Base-by-base conservation (phyloP, 805 yeast genomes). In the Ogataea zsoltii region DNA sequence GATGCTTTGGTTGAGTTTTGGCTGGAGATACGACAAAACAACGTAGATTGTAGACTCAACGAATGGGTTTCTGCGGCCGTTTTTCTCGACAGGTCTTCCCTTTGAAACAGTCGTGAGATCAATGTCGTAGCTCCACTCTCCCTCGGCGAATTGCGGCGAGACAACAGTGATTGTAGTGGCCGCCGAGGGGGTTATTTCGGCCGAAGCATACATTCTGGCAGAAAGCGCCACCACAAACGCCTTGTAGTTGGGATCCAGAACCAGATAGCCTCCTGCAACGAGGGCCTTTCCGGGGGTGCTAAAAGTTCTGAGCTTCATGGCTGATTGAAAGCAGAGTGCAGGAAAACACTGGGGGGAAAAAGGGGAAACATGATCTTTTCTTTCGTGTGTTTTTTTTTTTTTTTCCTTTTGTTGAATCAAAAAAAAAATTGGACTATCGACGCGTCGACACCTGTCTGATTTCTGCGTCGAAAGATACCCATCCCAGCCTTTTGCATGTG, bases 271-370 rank as follows among this genome's bases (percentile, higher is more conserved):
- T 15, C 99, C 99, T 0, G 94, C 97, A 11, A 94, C 57, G 21
- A 94, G 71, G 1, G 97, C 98, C 64, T 94, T 94, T 0, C 98
- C 97, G 0, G 99, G 97, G 0, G 98, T 95, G 60, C 96, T 86
- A 61, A 80, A 92, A 7, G 41, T 38, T 43, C 29, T 36, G 7
- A 26, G 9, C 10, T 26, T 12, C 50, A 45, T 45, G n/a, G n/a
- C n/a, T n/a, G 31, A 28, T 12, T 7, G 4, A 28, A 28, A 11
- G 4, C 13, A 28, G 13, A 7, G 14, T 7, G 13, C 7, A 21
- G 9, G 25, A 21, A 21, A 9, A 9, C n/a, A n/a, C n/a, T 6
- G 25, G 25, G 9, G 9, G 25, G 25, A 9, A 21, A 21, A 21
- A 21, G 25, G 25, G 25, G 25, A 21, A 21, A 21, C 25, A 21